Evolutionary conservation across 768 basidiomycete species (phyloP).

Genomic region (Naganishia kalamii): DNA sequence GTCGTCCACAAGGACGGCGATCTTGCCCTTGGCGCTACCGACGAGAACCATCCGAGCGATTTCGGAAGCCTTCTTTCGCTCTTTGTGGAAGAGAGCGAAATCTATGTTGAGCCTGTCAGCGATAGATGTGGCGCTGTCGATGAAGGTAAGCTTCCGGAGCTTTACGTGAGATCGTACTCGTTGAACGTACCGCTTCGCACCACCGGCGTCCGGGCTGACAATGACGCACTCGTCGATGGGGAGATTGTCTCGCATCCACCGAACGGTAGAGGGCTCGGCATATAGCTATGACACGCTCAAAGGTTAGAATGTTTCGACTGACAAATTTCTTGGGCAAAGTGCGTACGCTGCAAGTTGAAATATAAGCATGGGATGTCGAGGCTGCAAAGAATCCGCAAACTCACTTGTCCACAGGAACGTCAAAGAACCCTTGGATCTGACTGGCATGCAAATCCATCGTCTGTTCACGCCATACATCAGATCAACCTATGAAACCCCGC

Average conservation of each 20-base stretch:
- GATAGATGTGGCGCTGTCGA: constrained; percentile 81
- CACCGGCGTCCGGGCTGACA: constrained; percentile 97
- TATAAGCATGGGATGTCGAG: not conserved
- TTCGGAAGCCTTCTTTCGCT: constrained; percentile 68
- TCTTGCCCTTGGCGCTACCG: constrained; percentile 88
- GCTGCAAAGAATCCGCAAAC: not conserved
- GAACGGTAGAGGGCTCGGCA: constrained; percentile 89
- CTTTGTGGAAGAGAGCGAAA: constrained; percentile 98
- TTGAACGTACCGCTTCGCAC: constrained; percentile 96
- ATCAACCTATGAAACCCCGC: not conserved
- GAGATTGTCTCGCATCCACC: constrained; percentile 82
- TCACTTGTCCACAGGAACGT: constrained; percentile 97
- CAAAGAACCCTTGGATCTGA: constrained; percentile 99
- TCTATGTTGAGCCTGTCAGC: constrained; percentile 93
- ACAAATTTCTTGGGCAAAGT: no score
- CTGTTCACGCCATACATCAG: constrained; percentile 19
- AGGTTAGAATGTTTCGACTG: not conserved
- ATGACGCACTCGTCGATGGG: constrained; percentile 85
- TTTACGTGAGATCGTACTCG: not conserved
- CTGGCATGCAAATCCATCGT: constrained; percentile 99
- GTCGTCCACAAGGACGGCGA: constrained; percentile 93
- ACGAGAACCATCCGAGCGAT: constrained; percentile 66
- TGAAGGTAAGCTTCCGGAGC: not conserved
- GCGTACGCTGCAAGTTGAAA: not conserved
- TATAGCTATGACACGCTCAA: constrained; percentile 53